Conservation (phyloP, 2,329 filamentous ascomycete genomes). For the Aspergillus sojae region DNA sequence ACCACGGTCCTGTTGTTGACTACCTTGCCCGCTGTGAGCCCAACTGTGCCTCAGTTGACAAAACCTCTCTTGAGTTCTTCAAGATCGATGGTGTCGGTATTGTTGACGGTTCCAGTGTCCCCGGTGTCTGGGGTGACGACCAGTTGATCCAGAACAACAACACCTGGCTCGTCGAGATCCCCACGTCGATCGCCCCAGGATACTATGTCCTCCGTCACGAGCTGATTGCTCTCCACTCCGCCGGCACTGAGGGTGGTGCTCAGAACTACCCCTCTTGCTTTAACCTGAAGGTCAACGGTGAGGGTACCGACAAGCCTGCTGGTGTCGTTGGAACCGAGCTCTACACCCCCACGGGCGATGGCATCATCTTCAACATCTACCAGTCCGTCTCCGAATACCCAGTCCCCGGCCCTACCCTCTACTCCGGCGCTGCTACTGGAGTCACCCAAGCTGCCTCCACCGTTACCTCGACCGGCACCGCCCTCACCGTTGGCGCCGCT, state of each 20-base stretch:
- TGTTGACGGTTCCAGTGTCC: conserved; percentile 41
- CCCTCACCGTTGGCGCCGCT: conserved; percentile 6
- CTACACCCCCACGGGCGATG: conserved; percentile 57
- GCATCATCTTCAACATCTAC: conserved; percentile 62
- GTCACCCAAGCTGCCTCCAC: conserved; percentile 18
- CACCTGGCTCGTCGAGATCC: conserved; percentile 49
- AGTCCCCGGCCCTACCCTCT: conserved; percentile 51
- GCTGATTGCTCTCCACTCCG: conserved; percentile 54
- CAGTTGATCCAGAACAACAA: conserved; percentile 52
- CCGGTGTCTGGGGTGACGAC: conserved; percentile 58
- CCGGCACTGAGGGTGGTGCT: conserved; percentile 43
- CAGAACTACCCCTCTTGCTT: conserved; percentile 59
- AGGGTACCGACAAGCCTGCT: conserved; percentile 45
- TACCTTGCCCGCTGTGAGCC: conserved; percentile 62
- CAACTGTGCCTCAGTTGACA: conserved; percentile 55
- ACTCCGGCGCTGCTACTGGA: conserved; percentile 15
- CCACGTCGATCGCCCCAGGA: conserved; percentile 46
- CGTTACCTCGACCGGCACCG: conserved; percentile 18
- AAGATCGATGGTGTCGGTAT: conserved; percentile 62
- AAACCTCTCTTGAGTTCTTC: conserved; percentile 57
- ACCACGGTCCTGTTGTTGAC: conserved; percentile 63
- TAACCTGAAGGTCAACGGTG: conserved; percentile 60
- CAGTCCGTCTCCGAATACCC: conserved; percentile 44
- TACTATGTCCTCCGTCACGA: conserved; percentile 57
- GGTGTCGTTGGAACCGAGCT: conserved; percentile 54